Evolutionary conservation across 2,329 filamentous ascomycete genomes (phyloP).

Genomic region (Xylariaceae sp.): DNA sequence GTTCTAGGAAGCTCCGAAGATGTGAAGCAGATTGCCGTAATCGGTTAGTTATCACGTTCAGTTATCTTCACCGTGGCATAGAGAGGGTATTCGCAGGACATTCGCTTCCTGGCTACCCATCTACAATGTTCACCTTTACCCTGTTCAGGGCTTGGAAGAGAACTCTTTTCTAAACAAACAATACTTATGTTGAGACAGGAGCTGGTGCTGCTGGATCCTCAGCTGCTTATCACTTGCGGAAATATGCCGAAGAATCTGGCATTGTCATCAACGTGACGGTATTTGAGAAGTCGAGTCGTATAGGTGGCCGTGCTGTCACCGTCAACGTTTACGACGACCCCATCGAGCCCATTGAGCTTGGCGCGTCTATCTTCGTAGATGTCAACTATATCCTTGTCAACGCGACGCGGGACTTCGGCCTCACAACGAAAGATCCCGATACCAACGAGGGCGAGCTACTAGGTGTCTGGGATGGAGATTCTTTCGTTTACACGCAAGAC

Average conservation of each 20-base stretch:
- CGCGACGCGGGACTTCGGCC: conserved; percentile 64
- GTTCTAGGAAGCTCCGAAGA: conserved; percentile 38
- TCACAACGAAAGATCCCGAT: conserved; percentile 48
- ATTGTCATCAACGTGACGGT: conserved; percentile 73
- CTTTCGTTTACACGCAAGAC: conserved; percentile 63
- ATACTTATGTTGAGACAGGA: conserved; percentile 47
- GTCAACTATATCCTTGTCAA: conserved; percentile 78
- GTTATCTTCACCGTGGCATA: not conserved
- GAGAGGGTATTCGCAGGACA: not conserved
- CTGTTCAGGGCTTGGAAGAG: not conserved
- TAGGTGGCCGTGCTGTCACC: conserved; percentile 85
- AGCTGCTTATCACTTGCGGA: conserved; percentile 72
- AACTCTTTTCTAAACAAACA: not conserved
- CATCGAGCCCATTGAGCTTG: conserved; percentile 69
- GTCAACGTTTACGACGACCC: conserved; percentile 69
- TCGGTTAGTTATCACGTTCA: conserved; percentile 37
- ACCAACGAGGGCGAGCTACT: conserved; percentile 51
- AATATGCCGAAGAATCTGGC: conserved; percentile 58
- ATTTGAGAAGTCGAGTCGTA: conserved; percentile 70
- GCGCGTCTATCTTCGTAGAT: conserved; percentile 85
- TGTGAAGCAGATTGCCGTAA: conserved; percentile 56
- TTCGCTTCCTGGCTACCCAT: not conserved
- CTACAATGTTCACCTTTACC: not conserved
- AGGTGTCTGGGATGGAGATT: conserved; percentile 77
- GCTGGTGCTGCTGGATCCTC: conserved; percentile 86